phyloP scores from a whole-genome alignment of 2,329 filamentous ascomycete genomes.

The Pseudogymnoascus sp. region DNA sequence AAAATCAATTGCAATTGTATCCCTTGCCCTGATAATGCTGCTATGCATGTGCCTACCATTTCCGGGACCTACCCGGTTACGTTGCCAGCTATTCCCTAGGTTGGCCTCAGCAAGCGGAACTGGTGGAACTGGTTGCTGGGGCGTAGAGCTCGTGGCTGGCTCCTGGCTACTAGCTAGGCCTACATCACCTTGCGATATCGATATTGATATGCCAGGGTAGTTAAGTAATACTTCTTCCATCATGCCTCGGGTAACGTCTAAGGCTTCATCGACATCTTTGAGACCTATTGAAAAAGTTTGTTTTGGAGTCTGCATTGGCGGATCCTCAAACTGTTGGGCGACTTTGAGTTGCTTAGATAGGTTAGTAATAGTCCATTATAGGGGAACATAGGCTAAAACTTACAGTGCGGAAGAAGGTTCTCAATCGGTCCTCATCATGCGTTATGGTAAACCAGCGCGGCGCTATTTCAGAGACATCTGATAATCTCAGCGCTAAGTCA shows the following conservation, averaged over 20 bases:
- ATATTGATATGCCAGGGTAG: constrained; percentile 23
- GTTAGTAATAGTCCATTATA: constrained; percentile 26
- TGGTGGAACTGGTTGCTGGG: too few relatives aligned
- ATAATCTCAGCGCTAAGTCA: constrained; percentile 14
- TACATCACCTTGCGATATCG: constrained; percentile 15
- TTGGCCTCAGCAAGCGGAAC: too few relatives aligned
- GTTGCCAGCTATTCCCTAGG: too few relatives aligned
- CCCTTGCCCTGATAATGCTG: too few relatives aligned
- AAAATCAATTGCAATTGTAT: too few relatives aligned
- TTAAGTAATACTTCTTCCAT: constrained; percentile 36
- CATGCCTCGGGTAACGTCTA: constrained; percentile 43
- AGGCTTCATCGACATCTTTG: constrained; percentile 42
- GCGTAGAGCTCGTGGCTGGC: too few relatives aligned
- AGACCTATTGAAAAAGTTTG: constrained; percentile 45
- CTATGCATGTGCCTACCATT: too few relatives aligned
- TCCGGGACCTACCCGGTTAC: too few relatives aligned
- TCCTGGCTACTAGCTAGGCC: neutral
- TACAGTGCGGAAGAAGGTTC: constrained; percentile 25
- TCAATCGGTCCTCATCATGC: constrained; percentile 23
- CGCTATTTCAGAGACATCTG: constrained; percentile 20
- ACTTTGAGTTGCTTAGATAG: constrained; percentile 41
- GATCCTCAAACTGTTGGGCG: constrained; percentile 43
- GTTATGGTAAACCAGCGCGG: constrained; percentile 23
- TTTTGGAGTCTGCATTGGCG: constrained; percentile 38
- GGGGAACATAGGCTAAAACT: constrained; percentile 13